These are phyloP conservation scores for Claviceps africana DNA, from an alignment of 2,329 filamentous ascomycete species.

Conservation along the genomic window DNA sequence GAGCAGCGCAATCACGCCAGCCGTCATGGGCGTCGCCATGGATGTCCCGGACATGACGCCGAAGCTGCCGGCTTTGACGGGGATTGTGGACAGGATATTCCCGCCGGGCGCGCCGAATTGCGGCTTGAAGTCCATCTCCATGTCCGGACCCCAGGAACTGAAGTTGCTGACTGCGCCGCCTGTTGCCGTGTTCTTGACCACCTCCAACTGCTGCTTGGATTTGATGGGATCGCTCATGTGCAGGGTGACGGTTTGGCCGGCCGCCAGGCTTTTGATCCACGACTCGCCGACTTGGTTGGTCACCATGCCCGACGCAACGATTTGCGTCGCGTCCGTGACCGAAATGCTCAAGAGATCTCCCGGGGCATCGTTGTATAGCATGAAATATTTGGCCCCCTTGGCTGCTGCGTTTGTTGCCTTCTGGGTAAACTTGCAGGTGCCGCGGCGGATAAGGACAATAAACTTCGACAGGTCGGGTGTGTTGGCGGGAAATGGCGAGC, in stretches of 20 bases:
- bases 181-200: not conserved
- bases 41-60: constrained; percentile 31
- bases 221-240: constrained; percentile 18
- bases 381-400: constrained; percentile 43
- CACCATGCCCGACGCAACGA: constrained; percentile 13
- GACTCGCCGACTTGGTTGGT: constrained; percentile 27
- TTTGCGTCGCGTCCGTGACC: constrained; percentile 19
- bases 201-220: not conserved
- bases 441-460: constrained; percentile 41
- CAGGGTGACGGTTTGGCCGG: constrained; percentile 24
- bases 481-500: constrained; percentile 31
- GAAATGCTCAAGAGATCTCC: constrained; percentile 4
- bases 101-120: constrained; percentile 25
- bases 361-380: constrained; percentile 43
- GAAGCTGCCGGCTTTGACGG: constrained; percentile 21
- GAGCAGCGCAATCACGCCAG: constrained; percentile 24
- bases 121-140: constrained; percentile 26
- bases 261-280: constrained; percentile 25
- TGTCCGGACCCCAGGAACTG: constrained; percentile 27
- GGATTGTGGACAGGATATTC: constrained; percentile 31
- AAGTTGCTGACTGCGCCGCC: constrained; percentile 5
- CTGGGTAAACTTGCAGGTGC: constrained; percentile 26
- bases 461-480: constrained; percentile 37
- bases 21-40: constrained; percentile 30
- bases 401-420: constrained; percentile 6